These are phyloP conservation scores for Kwoniella dendrophila DNA, from an alignment of 768 basidiomycete species.

Conservation along the genomic window DNA sequence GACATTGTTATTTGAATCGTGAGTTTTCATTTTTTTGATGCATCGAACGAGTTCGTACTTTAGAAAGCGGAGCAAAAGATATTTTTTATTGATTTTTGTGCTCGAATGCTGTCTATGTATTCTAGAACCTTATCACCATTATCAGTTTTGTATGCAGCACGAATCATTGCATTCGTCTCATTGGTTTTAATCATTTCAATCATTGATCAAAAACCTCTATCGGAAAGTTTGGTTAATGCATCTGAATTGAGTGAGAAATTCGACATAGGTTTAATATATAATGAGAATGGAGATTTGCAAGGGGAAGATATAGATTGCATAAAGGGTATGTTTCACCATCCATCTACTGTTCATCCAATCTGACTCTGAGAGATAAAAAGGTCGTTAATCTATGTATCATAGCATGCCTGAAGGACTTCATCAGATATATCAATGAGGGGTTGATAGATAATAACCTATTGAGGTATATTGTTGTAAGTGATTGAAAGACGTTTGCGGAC, in stretches of 20 bases:
- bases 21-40: constrained; percentile 1
- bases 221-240: constrained; percentile 7
- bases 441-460: constrained; percentile 19
- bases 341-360: background rate
- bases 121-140: constrained; percentile 36
- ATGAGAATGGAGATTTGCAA: constrained; percentile 2
- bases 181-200: constrained; percentile 30
- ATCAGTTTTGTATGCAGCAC: constrained; percentile 34
- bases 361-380: background rate
- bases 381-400: background rate
- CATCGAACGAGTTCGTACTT: background rate
- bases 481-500: no score
- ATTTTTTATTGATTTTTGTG: background rate
- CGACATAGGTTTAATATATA: constrained; percentile 25
- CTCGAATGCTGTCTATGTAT: background rate
- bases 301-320: constrained; percentile 24
- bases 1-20: constrained; percentile 35
- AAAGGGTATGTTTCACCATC: constrained; percentile 21
- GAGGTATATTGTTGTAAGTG: constrained; percentile 18
- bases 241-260: constrained; percentile 32
- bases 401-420: constrained; percentile 16
- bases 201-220: constrained; percentile 20
- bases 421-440: constrained; percentile 14
- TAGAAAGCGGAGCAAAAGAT: background rate
- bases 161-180: constrained; percentile 36